Conservation (phyloP, 2,329 filamentous ascomycete species). For the Paecilomyces niveus region DNA sequence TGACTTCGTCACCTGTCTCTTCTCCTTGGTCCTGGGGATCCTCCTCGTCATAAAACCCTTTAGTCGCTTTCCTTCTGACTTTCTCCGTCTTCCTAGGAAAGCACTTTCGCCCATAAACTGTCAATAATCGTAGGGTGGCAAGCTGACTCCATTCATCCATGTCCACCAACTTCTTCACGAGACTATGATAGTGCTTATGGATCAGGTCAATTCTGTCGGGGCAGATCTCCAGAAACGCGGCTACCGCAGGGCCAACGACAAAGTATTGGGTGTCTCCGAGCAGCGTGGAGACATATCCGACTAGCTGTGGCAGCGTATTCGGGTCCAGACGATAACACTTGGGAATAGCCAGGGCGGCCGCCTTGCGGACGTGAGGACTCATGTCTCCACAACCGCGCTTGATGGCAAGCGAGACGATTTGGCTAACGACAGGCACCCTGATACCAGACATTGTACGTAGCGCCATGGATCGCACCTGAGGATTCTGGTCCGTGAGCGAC, state of each 20-base stretch:
- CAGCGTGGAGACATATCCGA: conserved; percentile 71
- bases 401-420: conserved; percentile 93
- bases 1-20: conserved; percentile 46
- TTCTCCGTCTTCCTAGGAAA: conserved; percentile 66
- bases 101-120: conserved; percentile 75
- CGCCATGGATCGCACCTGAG: conserved; percentile 83
- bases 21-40: conserved; percentile 40
- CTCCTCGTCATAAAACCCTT: conserved; percentile 76
- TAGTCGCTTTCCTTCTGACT: conserved; percentile 50
- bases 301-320: conserved; percentile 71
- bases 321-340: conserved; percentile 94
- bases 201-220: conserved; percentile 81
- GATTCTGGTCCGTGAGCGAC: conserved; percentile 85
- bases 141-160: conserved; percentile 99
- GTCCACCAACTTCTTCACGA: conserved; percentile 87
- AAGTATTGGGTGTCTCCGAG: conserved; percentile 91
- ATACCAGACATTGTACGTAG: conserved; percentile 97
- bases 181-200: conserved; percentile 76
- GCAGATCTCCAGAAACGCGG: conserved; percentile 82
- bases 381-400: conserved; percentile 91
- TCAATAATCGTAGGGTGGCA: conserved; percentile 73
- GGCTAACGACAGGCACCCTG: conserved; percentile 92
- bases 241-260: conserved; percentile 88
- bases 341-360: conserved; percentile 85
- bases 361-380: conserved; percentile 87